Evolutionary conservation across 257 asterid species (phyloP).

Genomic region (Leptodermis oblonga): DNA sequence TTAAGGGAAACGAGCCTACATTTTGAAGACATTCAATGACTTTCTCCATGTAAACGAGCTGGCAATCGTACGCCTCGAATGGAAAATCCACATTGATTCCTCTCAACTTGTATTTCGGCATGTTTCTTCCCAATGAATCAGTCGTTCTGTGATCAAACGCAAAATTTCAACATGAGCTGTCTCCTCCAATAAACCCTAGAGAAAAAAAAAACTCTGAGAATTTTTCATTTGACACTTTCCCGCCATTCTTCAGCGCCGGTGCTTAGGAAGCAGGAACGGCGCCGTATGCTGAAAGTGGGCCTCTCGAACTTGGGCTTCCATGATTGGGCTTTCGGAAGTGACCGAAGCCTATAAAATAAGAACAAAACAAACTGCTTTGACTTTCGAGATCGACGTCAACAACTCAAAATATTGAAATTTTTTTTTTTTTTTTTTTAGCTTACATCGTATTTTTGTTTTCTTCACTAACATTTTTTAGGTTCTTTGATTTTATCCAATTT

Average conservation of each 20-base stretch:
- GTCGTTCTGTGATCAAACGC: background rate
- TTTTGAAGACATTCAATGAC: slow-evolving; percentile 84
- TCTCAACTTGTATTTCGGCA: slow-evolving; percentile 81
- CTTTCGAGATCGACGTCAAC: too few relatives aligned
- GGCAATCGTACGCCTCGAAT: slow-evolving; percentile 92
- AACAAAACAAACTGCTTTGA: too few relatives aligned
- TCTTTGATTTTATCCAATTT: too few relatives aligned
- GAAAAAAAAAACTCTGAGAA: background rate
- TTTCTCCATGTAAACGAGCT: slow-evolving; percentile 93
- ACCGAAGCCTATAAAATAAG: background rate
- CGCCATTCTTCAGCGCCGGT: slow-evolving; percentile 21
- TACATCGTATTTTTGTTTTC: too few relatives aligned
- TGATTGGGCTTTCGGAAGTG: background rate
- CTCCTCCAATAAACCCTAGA: slow-evolving; percentile 20
- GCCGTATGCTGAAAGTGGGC: background rate
- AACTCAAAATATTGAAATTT: too few relatives aligned
- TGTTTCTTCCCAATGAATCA: slow-evolving; percentile 14
- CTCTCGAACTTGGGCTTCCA: background rate
- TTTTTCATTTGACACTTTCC: slow-evolving; percentile 19
- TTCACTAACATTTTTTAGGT: too few relatives aligned
- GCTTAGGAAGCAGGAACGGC: background rate
- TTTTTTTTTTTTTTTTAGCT: too few relatives aligned
- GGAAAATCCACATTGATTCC: slow-evolving; percentile 97
- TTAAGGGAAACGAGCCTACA: slow-evolving; percentile 25
- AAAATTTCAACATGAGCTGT: background rate